Evolutionary conservation across 2,329 filamentous ascomycete species (phyloP).

Genomic region (Aspergillus sp.): DNA sequence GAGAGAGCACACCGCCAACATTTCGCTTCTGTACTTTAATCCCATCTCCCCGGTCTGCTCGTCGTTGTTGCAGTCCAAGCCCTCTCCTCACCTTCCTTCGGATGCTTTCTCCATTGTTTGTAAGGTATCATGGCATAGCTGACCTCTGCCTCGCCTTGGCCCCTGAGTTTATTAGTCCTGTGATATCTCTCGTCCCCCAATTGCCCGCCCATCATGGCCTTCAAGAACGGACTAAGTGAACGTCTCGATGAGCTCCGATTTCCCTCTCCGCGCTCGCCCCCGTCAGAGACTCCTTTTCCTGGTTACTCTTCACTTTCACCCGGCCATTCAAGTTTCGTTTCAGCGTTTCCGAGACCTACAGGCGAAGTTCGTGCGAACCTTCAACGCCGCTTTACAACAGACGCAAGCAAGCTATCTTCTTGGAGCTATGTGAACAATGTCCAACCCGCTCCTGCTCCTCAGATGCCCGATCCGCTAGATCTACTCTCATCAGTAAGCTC

Average conservation of each 20-base stretch:
- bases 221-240: conserved; percentile 61
- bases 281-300: conserved; percentile 73
- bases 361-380: conserved; percentile 74
- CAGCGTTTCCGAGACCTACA: conserved; percentile 53
- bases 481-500: conserved; percentile 54
- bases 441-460: conserved; percentile 46
- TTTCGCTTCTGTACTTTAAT: conserved; percentile 18
- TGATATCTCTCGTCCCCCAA: conserved; percentile 18
- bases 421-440: conserved; percentile 62
- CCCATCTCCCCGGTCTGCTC: conserved; percentile 13
- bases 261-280: conserved; percentile 72
- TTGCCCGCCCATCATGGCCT: conserved; percentile 57
- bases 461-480: conserved; percentile 55
- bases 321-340: conserved; percentile 63
- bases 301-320: conserved; percentile 73
- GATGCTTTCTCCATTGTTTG: conserved; percentile 7
- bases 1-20: conserved; percentile 33
- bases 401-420: conserved; percentile 79
- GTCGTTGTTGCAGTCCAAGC: conserved; percentile 13
- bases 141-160: conserved; percentile 25
- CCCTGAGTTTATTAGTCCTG: conserved; percentile 32
- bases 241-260: conserved; percentile 79
- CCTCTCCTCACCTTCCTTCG: not conserved
- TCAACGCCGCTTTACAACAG: conserved; percentile 91
- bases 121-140: conserved; percentile 18